Conservation (phyloP, 2,329 filamentous ascomycete genomes). For the Venturia pyrina region DNA sequence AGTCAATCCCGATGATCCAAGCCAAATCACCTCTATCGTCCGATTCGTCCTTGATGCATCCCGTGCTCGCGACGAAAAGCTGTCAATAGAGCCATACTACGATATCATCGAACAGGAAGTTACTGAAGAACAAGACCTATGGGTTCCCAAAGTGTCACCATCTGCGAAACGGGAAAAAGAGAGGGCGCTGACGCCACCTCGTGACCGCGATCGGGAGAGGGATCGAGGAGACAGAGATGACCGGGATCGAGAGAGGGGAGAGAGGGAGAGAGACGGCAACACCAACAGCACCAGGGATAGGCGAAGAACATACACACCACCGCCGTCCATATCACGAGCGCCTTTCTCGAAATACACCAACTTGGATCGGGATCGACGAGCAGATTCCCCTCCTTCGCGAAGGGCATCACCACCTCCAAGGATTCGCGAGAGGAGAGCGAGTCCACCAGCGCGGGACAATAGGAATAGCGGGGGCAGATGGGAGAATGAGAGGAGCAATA, state of each 20-base stretch:
- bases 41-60: conserved; percentile 82
- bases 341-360: not conserved
- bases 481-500: conserved; percentile 21
- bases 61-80: conserved; percentile 61
- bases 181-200: not conserved
- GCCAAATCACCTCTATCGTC: conserved; percentile 43
- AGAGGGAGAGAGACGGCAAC: conserved; percentile 17
- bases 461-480: conserved; percentile 19
- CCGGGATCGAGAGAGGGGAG: conserved; percentile 11
- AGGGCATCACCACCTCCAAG: not conserved
- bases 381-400: not conserved
- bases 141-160: not conserved
- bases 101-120: conserved; percentile 43
- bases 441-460: conserved; percentile 11
- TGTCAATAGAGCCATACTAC: conserved; percentile 57
- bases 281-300: conserved; percentile 17
- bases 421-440: not conserved
- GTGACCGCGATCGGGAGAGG: conserved; percentile 17
- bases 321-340: not conserved
- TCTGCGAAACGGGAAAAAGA: not conserved
- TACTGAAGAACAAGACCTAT: not conserved
- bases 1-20: conserved; percentile 8
- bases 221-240: conserved; percentile 18
- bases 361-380: not conserved
- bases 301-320: conserved; percentile 18